These are phyloP conservation scores for Geotrichum macrosporum DNA, from an alignment of 1,139 yeast genomes.

Conservation along the genomic window DNA sequence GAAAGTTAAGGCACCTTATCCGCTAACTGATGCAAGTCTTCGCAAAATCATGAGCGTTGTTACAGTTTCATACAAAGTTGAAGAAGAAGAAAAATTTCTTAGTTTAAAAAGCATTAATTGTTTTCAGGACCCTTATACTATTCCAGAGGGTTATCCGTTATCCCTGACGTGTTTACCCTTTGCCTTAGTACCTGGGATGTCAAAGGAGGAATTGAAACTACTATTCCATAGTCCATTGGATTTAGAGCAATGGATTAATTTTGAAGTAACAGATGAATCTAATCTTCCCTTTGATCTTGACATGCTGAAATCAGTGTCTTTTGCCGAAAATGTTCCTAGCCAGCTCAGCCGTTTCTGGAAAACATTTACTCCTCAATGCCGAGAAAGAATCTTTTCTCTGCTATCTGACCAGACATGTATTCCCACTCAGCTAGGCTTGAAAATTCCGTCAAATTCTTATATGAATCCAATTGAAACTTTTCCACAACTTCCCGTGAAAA, in stretches of 20 bases:
- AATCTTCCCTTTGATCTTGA: slow-evolving; percentile 25
- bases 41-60: slow-evolving; percentile 24
- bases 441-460: slow-evolving; percentile 38
- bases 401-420: slow-evolving; percentile 34
- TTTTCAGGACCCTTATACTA: slow-evolving; percentile 30
- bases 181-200: slow-evolving; percentile 5
- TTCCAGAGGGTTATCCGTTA: slow-evolving; percentile 33
- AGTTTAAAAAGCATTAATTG: slow-evolving; percentile 28
- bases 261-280: slow-evolving; percentile 23
- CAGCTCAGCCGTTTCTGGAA: slow-evolving; percentile 33
- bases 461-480: slow-evolving; percentile 37
- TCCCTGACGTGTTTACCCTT: slow-evolving; percentile 32
- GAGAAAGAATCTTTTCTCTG: slow-evolving; percentile 22
- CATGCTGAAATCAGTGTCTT: slow-evolving; percentile 28
- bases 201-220: slow-evolving; percentile 23
- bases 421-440: slow-evolving; percentile 42
- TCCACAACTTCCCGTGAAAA: slow-evolving; percentile 40
- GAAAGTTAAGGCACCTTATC: slow-evolving; percentile 20
- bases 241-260: slow-evolving; percentile 33
- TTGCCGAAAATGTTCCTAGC: slow-evolving; percentile 32
- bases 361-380: slow-evolving; percentile 22
- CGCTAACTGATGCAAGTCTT: slow-evolving; percentile 17
- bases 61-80: slow-evolving; percentile 24
- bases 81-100: slow-evolving; percentile 17
- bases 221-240: slow-evolving; percentile 35